A percentile compares a stretch with the other conserved stretches of the same genome.
Conservation (phyloP, 2,329 filamentous ascomycete genomes). For the Diplocarpon mali region DNA sequence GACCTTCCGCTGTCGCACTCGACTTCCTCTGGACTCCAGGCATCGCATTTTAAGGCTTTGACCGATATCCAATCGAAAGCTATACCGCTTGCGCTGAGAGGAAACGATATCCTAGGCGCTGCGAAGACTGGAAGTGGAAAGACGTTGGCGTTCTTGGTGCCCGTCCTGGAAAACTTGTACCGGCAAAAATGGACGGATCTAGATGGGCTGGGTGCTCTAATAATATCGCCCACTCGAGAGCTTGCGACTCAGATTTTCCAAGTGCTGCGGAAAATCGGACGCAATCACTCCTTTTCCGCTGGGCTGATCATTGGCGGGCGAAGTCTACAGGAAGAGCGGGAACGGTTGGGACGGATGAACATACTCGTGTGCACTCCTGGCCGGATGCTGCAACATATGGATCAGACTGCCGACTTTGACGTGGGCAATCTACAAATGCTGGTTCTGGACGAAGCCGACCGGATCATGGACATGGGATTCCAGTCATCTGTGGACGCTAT, state of each 20-base stretch:
- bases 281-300: constrained; percentile 82
- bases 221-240: constrained; percentile 90
- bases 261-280: constrained; percentile 79
- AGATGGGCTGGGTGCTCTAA: constrained; percentile 84
- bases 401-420: constrained; percentile 83
- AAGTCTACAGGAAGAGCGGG: constrained; percentile 75
- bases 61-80: constrained; percentile 88
- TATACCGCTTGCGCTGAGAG: constrained; percentile 79
- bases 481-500: constrained; percentile 84
- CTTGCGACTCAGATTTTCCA: constrained; percentile 96
- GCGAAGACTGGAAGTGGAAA: constrained; percentile 95
- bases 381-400: constrained; percentile 88
- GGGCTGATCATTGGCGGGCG: constrained; percentile 92
- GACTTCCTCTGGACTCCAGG: constrained; percentile 67
- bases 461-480: constrained; percentile 97
- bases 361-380: constrained; percentile 94
- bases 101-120: constrained; percentile 79
- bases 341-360: constrained; percentile 83
- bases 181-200: constrained; percentile 79
- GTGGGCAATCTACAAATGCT: constrained; percentile 86
- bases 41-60: constrained; percentile 78
- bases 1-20: constrained; percentile 78
- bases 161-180: constrained; percentile 86
- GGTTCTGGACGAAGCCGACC: constrained; percentile 89
- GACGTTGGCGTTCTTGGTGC: constrained; percentile 84